phyloP scores from a whole-genome alignment of 2,329 filamentous ascomycete genomes.

The Nectriaceae sp. region DNA sequence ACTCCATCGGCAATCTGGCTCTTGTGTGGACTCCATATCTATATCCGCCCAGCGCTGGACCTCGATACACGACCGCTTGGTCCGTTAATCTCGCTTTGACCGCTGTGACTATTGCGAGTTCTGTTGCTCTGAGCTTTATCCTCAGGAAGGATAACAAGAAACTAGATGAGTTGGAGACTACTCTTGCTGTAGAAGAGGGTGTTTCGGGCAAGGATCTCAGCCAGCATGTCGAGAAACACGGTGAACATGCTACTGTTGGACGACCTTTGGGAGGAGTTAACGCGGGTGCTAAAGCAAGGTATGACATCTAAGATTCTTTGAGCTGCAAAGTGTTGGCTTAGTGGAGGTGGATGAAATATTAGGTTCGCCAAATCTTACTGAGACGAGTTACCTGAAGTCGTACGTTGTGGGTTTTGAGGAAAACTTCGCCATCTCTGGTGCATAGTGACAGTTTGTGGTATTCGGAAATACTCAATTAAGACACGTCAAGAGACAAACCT shows the following conservation, averaged over 20 bases:
- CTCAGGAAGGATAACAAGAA: conserved; percentile 18
- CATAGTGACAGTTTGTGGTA: too few species aligned
- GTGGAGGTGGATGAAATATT: too few species aligned
- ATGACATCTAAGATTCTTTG: conserved; percentile 10
- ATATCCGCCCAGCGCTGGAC: conserved; percentile 12
- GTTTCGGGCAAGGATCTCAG: conserved; percentile 10
- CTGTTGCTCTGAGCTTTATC: conserved; percentile 18
- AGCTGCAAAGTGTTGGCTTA: not conserved
- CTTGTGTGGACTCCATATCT: conserved; percentile 21
- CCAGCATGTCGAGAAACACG: conserved; percentile 17
- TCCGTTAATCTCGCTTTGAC: conserved; percentile 17
- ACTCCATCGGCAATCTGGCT: conserved; percentile 19
- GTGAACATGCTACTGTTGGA: conserved; percentile 8
- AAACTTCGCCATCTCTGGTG: too few species aligned
- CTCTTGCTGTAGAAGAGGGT: conserved; percentile 11
- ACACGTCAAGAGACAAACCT: too few species aligned
- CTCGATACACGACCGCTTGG: conserved; percentile 14
- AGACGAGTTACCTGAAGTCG: too few species aligned
- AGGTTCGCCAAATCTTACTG: too few species aligned
- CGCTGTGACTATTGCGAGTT: conserved; percentile 24
- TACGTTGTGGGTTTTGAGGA: too few species aligned
- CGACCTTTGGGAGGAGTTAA: conserved; percentile 8
- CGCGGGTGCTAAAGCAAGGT: conserved; percentile 8
- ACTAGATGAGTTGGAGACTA: conserved; percentile 11
- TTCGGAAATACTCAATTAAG: too few species aligned